These are phyloP conservation scores for Pseudogymnoascus verrucosus DNA, from an alignment of 2,329 filamentous ascomycete genomes.

Conservation along the genomic window DNA sequence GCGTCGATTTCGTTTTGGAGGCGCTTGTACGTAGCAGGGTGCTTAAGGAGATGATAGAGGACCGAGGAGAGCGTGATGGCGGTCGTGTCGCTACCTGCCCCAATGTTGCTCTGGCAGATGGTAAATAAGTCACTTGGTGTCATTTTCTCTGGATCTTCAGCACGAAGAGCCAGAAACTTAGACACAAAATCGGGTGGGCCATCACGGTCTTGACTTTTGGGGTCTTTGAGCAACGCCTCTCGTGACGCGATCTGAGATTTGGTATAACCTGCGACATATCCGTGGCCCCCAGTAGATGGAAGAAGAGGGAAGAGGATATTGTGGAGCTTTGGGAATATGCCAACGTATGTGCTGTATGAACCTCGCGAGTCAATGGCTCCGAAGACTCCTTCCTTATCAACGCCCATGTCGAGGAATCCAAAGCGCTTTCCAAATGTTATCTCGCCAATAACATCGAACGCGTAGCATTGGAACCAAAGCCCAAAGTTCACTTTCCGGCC, in stretches of 20 bases:
- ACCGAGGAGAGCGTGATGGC: slow-evolving; percentile 27
- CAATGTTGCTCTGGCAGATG: slow-evolving; percentile 20
- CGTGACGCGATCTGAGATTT: slow-evolving; percentile 16
- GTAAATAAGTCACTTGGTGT: slow-evolving; percentile 26
- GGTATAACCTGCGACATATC: slow-evolving; percentile 17
- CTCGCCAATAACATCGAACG: slow-evolving; percentile 31
- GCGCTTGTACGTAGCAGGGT: slow-evolving; percentile 25
- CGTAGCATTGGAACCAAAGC: slow-evolving; percentile 33
- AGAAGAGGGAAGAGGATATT: slow-evolving; percentile 26
- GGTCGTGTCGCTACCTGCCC: slow-evolving; percentile 31
- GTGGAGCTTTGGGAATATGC: slow-evolving; percentile 32
- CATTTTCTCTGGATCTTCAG: slow-evolving; percentile 26
- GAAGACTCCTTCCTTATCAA: slow-evolving; percentile 38
- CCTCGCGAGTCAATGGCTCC: slow-evolving; percentile 29
- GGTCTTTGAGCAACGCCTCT: slow-evolving; percentile 15
- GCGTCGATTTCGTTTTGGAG: slow-evolving; percentile 33
- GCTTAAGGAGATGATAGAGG: slow-evolving; percentile 25
- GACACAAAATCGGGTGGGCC: slow-evolving; percentile 32
- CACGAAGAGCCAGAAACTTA: slow-evolving; percentile 34
- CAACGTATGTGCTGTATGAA: slow-evolving; percentile 32
- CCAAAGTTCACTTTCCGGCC: slow-evolving; percentile 29
- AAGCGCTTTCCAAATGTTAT: slow-evolving; percentile 28
- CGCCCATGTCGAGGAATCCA: slow-evolving; percentile 29
- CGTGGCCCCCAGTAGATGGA: slow-evolving; percentile 16
- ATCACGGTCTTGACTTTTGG: slow-evolving; percentile 11